A percentile compares a stretch with the other conserved stretches of the same genome.
phyloP scores from a whole-genome alignment of 2,329 filamentous ascomycete genomes.

The Fusarium floridanum region DNA sequence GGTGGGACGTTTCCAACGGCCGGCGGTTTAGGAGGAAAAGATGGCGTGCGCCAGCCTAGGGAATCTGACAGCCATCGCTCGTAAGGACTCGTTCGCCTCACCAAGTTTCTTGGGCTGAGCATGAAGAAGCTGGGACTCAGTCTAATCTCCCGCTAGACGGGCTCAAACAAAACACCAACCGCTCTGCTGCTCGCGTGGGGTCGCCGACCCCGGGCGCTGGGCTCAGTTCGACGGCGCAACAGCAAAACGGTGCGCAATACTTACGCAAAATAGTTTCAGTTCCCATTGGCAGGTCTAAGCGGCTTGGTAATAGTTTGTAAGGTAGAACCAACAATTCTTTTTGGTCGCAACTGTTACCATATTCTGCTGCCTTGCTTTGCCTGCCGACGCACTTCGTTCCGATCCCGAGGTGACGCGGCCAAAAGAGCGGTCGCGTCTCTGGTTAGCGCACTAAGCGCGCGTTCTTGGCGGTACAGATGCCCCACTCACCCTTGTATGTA shows the following conservation, averaged over 20 bases:
- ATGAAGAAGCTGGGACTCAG: slow-evolving; percentile 11
- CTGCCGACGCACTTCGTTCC: background rate
- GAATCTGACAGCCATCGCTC: slow-evolving; percentile 23
- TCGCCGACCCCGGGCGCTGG: slow-evolving; percentile 24
- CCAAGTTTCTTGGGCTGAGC: background rate
- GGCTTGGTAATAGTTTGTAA: slow-evolving; percentile 1
- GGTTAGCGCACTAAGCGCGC: slow-evolving; percentile 34
- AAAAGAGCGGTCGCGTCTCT: slow-evolving; percentile 11
- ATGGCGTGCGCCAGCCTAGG: slow-evolving; percentile 11
- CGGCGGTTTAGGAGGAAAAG: background rate
- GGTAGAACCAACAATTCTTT: background rate
- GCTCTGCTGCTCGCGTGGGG: background rate
- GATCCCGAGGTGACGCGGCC: background rate
- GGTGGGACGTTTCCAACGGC: background rate
- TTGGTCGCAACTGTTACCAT: background rate
- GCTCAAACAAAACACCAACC: background rate
- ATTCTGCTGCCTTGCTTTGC: background rate
- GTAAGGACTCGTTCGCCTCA: slow-evolving; percentile 7
- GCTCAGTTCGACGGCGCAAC: slow-evolving; percentile 33
- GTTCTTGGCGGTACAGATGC: slow-evolving; percentile 8
- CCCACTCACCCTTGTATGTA: slow-evolving; percentile 13
- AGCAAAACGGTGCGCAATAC: slow-evolving; percentile 2
- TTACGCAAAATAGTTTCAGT: background rate
- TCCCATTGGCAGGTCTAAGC: background rate
- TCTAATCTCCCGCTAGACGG: slow-evolving; percentile 4